Conservation (phyloP, 768 basidiomycete genomes). For the Podaxis sp. region DNA sequence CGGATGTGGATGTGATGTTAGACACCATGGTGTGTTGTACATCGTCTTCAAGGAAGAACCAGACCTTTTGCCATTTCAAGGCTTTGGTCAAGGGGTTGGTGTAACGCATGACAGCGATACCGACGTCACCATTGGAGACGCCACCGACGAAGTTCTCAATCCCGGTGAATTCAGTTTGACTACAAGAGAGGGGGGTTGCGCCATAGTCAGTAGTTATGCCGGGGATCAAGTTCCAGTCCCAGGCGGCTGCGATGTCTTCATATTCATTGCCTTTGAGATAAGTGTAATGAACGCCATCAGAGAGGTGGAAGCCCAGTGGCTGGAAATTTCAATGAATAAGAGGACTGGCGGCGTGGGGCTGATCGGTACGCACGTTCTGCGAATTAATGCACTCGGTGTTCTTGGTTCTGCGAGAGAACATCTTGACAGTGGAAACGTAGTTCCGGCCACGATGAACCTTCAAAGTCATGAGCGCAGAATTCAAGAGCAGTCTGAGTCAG, state of each 20-base stretch:
- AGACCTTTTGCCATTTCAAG: constrained; percentile 65
- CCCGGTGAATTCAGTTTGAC: constrained; percentile 40
- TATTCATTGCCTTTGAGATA: constrained; percentile 69
- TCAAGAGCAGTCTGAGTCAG: neutral
- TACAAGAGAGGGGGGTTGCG: constrained; percentile 53
- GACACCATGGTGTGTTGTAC: constrained; percentile 64
- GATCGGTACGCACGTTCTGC: constrained; percentile 47
- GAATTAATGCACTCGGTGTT: constrained; percentile 69
- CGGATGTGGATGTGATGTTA: constrained; percentile 43
- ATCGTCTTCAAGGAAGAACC: constrained; percentile 71
- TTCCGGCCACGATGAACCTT: constrained; percentile 62
- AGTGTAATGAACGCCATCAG: constrained; percentile 64
- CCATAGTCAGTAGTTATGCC: constrained; percentile 68
- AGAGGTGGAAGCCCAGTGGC: constrained; percentile 69
- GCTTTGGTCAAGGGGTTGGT: constrained; percentile 58
- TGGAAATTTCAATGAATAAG: constrained; percentile 21
- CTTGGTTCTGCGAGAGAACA: constrained; percentile 57
- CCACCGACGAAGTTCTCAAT: constrained; percentile 65
- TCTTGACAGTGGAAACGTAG: constrained; percentile 62
- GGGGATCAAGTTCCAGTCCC: constrained; percentile 81
- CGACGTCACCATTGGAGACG: constrained; percentile 54
- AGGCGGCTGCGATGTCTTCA: constrained; percentile 67
- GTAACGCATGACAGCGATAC: constrained; percentile 64
- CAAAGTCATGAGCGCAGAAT: constrained; percentile 4
- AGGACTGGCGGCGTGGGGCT: neutral